Evolutionary conservation across 768 basidiomycete genomes (phyloP).

Genomic region (Tephrocybe sp.): DNA sequence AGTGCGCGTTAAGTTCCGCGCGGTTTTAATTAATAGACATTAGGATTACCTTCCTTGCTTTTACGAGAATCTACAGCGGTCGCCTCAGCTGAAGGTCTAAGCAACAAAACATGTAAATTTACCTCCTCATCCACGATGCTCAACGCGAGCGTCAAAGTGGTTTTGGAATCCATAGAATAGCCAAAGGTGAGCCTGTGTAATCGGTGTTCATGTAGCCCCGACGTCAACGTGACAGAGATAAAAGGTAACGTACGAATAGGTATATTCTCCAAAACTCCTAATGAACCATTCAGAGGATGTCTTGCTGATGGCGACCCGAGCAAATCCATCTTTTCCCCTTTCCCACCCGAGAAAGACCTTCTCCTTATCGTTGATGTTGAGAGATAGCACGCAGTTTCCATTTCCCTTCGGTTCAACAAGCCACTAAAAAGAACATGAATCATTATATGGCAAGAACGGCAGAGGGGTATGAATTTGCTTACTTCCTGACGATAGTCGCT

Average conservation of each 20-base stretch:
- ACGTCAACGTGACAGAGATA: not conserved
- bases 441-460: not conserved
- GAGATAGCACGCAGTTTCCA: conserved; percentile 6
- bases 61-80: too few species aligned
- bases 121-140: conserved; percentile 8
- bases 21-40: too few species aligned
- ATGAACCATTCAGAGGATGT: conserved; percentile 5
- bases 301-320: not conserved
- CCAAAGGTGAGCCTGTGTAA: conserved; percentile 1
- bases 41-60: too few species aligned
- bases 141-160: conserved; percentile 1
- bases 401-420: conserved; percentile 5
- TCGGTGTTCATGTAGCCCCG: not conserved
- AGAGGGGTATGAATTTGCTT: not conserved
- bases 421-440: not conserved
- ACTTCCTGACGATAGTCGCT: conserved; percentile 7
- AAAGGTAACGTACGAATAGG: conserved; percentile 1
- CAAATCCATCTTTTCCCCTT: conserved; percentile 6
- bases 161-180: conserved; percentile 1
- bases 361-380: not conserved
- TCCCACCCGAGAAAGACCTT: conserved; percentile 5
- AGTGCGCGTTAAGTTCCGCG: too few species aligned
- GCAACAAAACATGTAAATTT: not conserved
- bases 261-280: conserved; percentile 5
- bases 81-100: too few species aligned